Percentiles rank a stretch among this genome's conserved stretches.
Evolutionary conservation across 768 basidiomycete species (phyloP).

Genomic region (Boletus subparvulus): DNA sequence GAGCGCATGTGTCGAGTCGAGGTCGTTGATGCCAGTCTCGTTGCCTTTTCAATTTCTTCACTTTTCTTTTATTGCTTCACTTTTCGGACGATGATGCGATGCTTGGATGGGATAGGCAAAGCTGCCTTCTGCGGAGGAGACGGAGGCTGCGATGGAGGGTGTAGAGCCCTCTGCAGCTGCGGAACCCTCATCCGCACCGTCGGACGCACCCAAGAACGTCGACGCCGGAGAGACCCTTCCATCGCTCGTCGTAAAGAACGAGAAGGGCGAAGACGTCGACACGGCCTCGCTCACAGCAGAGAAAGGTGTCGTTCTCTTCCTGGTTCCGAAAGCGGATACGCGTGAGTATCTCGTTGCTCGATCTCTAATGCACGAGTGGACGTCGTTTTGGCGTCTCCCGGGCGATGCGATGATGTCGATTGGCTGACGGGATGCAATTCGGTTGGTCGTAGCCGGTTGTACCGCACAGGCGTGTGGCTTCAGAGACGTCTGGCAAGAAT

Average conservation of each 20-base stretch:
- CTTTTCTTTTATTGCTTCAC: too few relatives aligned
- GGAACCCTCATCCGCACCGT: constrained; percentile 2
- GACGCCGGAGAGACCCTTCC: constrained; percentile 78
- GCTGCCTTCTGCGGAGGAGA: constrained; percentile 15
- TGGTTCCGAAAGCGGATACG: constrained; percentile 84
- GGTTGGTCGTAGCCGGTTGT: constrained; percentile 64
- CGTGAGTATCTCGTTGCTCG: constrained; percentile 45
- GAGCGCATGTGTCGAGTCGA: not conserved
- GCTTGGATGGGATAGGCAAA: constrained; percentile 16
- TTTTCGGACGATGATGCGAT: not conserved
- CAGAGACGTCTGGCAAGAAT: constrained; percentile 79
- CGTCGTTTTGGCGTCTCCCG: not conserved
- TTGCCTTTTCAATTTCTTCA: not conserved
- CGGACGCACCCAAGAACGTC: constrained; percentile 33
- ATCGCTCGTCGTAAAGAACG: constrained; percentile 74
- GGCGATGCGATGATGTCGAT: not conserved
- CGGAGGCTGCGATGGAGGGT: not conserved
- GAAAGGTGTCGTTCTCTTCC: constrained; percentile 77
- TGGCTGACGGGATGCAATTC: constrained; percentile 1
- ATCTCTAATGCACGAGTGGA: too few relatives aligned
- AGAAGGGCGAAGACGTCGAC: constrained; percentile 78
- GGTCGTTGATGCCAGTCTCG: not conserved
- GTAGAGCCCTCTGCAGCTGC: constrained; percentile 2
- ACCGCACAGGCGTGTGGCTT: constrained; percentile 92
- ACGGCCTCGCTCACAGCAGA: constrained; percentile 62